A percentile compares a stretch with the other conserved stretches of the same genome.
These are phyloP conservation scores for Marvania coccoides DNA, from an alignment of 139 green algal genomes.

Conservation along the genomic window DNA sequence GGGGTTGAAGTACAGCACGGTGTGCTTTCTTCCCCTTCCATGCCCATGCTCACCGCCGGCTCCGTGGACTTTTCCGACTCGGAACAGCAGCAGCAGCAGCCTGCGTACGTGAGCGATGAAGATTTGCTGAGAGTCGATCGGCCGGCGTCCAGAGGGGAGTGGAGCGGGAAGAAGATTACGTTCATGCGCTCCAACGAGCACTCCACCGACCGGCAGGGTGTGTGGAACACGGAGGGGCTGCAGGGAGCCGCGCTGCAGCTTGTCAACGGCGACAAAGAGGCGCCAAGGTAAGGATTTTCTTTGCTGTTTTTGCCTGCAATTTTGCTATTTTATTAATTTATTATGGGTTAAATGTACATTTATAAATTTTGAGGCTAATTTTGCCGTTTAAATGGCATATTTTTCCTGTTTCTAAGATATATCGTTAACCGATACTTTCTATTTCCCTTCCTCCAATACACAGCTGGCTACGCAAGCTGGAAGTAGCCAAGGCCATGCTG, in stretches of 20 bases:
- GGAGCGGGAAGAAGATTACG: conserved; percentile 31
- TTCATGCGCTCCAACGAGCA: conserved; percentile 84
- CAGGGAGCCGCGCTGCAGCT: conserved; percentile 37
- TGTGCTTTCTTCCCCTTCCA: too few relatives aligned
- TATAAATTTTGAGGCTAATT: neutral
- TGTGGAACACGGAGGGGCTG: conserved; percentile 62
- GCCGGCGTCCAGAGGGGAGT: conserved; percentile 23
- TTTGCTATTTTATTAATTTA: neutral
- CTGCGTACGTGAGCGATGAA: neutral
- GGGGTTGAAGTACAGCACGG: neutral
- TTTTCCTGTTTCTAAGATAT: too few relatives aligned
- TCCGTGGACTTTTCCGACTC: neutral
- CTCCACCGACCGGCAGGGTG: conserved; percentile 41
- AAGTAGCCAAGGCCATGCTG: conserved; percentile 63
- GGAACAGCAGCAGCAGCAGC: neutral
- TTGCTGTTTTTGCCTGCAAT: neutral
- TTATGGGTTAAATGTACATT: too few relatives aligned
- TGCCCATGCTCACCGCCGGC: neutral
- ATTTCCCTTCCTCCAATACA: neutral
- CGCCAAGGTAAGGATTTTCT: conserved; percentile 11
- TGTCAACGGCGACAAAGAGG: conserved; percentile 61
- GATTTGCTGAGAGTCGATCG: neutral
- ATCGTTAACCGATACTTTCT: too few relatives aligned
- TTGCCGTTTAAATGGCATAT: neutral
- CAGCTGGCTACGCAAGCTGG: conserved; percentile 79